phyloP scores from a whole-genome alignment of 345 rosid species.

The Turritis glabra region DNA sequence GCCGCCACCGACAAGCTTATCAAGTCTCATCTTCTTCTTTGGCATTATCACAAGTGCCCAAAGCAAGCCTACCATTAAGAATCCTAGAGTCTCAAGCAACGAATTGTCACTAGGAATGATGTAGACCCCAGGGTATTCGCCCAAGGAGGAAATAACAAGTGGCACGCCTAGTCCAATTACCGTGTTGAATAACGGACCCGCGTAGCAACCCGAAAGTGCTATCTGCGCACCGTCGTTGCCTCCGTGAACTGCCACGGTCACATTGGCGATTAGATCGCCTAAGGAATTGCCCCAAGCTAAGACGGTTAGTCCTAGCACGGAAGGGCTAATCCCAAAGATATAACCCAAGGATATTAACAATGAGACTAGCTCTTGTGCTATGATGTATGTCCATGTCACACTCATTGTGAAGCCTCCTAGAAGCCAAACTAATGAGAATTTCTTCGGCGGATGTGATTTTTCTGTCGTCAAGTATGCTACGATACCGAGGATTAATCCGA shows the following conservation, averaged over 20 bases:
- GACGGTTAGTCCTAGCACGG: conserved; percentile 78
- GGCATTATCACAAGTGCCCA: conserved; percentile 83
- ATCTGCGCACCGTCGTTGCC: conserved; percentile 72
- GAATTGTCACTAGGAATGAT: conserved; percentile 51
- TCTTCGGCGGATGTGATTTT: conserved; percentile 61
- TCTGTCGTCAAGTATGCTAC: conserved; percentile 54
- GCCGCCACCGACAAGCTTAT: conserved; percentile 66
- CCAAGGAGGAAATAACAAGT: conserved; percentile 59
- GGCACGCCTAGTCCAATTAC: conserved; percentile 79
- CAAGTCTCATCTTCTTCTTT: conserved; percentile 67
- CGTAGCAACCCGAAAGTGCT: conserved; percentile 84
- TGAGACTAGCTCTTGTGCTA: conserved; percentile 82
- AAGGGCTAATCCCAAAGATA: conserved; percentile 60
- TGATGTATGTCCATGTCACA: conserved; percentile 79
- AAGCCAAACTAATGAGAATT: conserved; percentile 67
- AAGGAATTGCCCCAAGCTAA: conserved; percentile 96
- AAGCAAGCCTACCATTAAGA: conserved; percentile 61
- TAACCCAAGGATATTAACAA: conserved; percentile 69
- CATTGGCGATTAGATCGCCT: conserved; percentile 76
- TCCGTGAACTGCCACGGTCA: conserved; percentile 68
- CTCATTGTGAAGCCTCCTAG: conserved; percentile 89
- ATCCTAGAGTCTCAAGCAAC: conserved; percentile 73
- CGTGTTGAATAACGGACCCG: conserved; percentile 83
- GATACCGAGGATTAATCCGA: conserved; percentile 57
- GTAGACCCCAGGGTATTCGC: conserved; percentile 51